Base-by-base conservation (phyloP, 2,329 filamentous ascomycete species). In the Penicillium sclerotigenum region DNA sequence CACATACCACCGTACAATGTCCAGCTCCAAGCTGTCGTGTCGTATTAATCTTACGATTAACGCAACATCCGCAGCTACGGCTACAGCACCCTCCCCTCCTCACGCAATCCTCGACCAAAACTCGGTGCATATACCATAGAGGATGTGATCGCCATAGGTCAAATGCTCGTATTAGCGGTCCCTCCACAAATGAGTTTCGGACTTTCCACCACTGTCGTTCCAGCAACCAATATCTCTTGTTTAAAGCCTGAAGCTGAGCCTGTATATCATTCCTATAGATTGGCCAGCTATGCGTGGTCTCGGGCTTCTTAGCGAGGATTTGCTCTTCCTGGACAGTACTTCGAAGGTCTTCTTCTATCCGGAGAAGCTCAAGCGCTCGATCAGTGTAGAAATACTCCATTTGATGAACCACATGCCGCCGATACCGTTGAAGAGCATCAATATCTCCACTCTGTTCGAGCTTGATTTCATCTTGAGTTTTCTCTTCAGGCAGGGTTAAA, bases 101-200 rank as follows among this genome's bases (percentile, higher is more conserved):
- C 11, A 26, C 37, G 8, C 56, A 56, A 49, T 56, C 47, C 28
- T 52, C 40, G 6, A 54, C 6, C 31, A 58, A 18, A 4, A 36
- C 41, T 29, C 31, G 34, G 31, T 58, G 52, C 45, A 58, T 54
- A 46, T 58, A 56, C 56, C 56, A 58, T n/a, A 16, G 28, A 24
- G 52, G 36, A 43, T 55, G 47, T 51, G 56, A 56, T 18, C 52
- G 56, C 56, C 56, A 58, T 22, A 58, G 28, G 5, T 55, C 34
- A 38, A 58, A 55, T 31, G 16, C 52, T 47, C 52, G 38, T 26
- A 26, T 37, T 8, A 52, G 36, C 1, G 31, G n/a, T 2, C 46
- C 26, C 11, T 42, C 41, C 24, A 16, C 24, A 5, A 29, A 36
- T 22, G 24, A 47, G 33, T 10, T 22, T 22, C 41, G 31, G 26